Base-by-base conservation (phyloP, 108 stramenopile genomes). In the Skeletonema costatum region DNA sequence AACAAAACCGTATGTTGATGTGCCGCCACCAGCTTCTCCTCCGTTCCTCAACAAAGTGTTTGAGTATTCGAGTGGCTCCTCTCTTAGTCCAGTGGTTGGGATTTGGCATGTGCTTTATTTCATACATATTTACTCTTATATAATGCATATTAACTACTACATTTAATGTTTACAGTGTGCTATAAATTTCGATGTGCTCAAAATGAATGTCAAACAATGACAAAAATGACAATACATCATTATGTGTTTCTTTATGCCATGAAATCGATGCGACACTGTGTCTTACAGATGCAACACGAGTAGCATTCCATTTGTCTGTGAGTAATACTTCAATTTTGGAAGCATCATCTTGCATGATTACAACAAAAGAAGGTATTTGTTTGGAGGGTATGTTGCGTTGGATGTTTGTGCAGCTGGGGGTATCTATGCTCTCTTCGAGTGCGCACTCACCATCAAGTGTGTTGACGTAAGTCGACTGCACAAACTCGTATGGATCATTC, bases 401-500 rank as follows among this genome's bases (percentile, higher is more conserved):
- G 0, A 41, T 36, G 7, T 44, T 51, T 0, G 8, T n/a, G 41
- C 38, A 42, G 48, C 67, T 62, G 13, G 62, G 46, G 31, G 16
- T 38, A 30, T 70, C 64, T 19, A 58, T 25, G 7, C 32, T 69
- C 0, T 32, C 30, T 44, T 41, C 50, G 12, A 33, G 68, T 21
- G 41, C 51, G 17, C 38, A 31, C 46, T 11, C 42, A 42, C 56
- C 73, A 59, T 62, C 69, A 42, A 58, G 17, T 13, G 39, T 31
- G 32, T 25, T 30, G 44, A 67, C 32, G 31, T 84, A 84, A 3
- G 70, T 44, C 31, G 61, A 35, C 5, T 16, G 39, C 29, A 95
- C 33, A 69, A 93, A 96, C 16, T 19, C 68, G 4, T 60, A 69
- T 12, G 94, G 94, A 81, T 96, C 81, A 12, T 68, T 66, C 17